Conservation (phyloP, 2,329 filamentous ascomycete genomes). For the Sarocladium oryzae region DNA sequence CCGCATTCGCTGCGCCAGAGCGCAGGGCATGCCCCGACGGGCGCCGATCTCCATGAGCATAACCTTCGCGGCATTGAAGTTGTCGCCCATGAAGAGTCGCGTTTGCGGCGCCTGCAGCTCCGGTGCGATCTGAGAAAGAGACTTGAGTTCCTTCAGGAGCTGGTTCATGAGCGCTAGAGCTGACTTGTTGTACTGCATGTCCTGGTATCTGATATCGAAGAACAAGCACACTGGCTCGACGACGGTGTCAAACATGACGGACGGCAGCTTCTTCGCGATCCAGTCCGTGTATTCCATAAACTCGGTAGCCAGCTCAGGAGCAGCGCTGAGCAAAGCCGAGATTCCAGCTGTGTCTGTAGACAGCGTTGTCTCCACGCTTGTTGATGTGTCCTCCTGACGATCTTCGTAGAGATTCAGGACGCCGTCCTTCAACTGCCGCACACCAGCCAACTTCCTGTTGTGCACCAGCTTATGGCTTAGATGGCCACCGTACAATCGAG, state of each 20-base stretch:
- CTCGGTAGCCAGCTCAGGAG: conserved; percentile 11
- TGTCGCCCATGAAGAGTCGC: conserved; percentile 38
- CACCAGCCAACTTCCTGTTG: conserved; percentile 31
- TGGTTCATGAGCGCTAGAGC: conserved; percentile 61
- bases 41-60: not conserved
- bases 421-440: conserved; percentile 30
- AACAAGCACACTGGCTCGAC: conserved; percentile 78
- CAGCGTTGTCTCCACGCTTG: not conserved
- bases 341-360: not conserved
- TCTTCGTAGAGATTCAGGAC: conserved; percentile 9
- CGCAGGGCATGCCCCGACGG: conserved; percentile 31
- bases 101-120: conserved; percentile 62
- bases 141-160: conserved; percentile 67
- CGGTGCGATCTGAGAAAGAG: conserved; percentile 66
- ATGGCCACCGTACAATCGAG: conserved; percentile 69
- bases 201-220: conserved; percentile 68
- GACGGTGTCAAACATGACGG: conserved; percentile 66
- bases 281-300: conserved; percentile 43
- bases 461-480: conserved; percentile 41
- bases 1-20: conserved; percentile 62
- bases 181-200: conserved; percentile 60
- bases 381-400: conserved; percentile 12
- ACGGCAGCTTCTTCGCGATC: conserved; percentile 69
- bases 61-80: conserved; percentile 38
- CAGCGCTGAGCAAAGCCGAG: not conserved